Base-by-base conservation (phyloP, 305 asterid species). In the Fraxinus dipetala region DNA sequence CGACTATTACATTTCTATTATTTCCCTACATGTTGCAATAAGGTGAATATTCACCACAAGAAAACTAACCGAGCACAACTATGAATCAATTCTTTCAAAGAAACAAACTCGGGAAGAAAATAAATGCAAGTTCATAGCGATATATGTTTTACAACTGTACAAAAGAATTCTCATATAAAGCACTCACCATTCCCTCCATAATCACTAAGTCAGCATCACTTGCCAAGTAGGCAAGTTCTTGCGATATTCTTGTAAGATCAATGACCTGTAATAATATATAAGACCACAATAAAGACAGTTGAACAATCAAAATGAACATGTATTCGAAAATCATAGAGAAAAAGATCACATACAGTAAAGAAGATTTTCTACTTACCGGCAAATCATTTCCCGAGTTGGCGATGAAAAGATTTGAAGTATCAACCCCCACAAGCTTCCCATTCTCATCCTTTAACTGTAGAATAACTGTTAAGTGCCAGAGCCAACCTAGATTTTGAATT, bases 101-200 rank as follows among this genome's bases (percentile, higher is more conserved):
- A 69, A 69, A 69, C 38, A 69, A 69, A 30, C 38, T 3, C 75
- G 0, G 14, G 75, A 69, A 65, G 34, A 65, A 65, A 28, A 65
- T 24, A 24, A 56, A 31, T 69, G 16, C 22, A 69, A 30, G 22
- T 69, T 31, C 75, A 69, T 1, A 30, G 75, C 1, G 7, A 28
- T 30, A 30, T 65, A 26, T 24, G 35, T 28, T 65, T 65, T 26
- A 65, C n/a, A 69, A 30, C 32, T 28, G 40, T 69, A 69, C 22
- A 14, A 3, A n/a, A 69, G 40, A 69, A 69, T 28, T 36, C 34
- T 1, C 32, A 18, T 30, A 5, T n/a, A 61, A 78, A 79, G 74
- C 69, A 85, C 90, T 89, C 82, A 95, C 98, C 99, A 95, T 95
- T 87, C 99, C 99, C 90, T 95, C 99, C 92, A 94, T n/a, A 83